These are phyloP conservation scores for Emmonsiellopsis sp. DNA, from an alignment of 2,329 filamentous ascomycete species.

Conservation along the genomic window DNA sequence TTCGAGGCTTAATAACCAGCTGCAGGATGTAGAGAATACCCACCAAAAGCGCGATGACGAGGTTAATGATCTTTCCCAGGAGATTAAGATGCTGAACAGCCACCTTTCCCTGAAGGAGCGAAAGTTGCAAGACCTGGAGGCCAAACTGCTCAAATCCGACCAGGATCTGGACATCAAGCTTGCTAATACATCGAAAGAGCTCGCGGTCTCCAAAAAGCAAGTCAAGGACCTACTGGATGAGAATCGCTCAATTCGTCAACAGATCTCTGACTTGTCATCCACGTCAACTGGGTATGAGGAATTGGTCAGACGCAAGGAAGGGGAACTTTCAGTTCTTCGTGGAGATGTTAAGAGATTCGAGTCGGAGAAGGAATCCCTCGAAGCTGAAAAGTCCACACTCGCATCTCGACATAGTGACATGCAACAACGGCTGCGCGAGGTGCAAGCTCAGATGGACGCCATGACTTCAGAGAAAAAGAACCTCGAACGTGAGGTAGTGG, in stretches of 20 bases:
- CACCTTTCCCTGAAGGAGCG: constrained; percentile 81
- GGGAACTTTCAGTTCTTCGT: constrained; percentile 76
- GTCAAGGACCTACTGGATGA: constrained; percentile 70
- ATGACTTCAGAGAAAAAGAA: constrained; percentile 77
- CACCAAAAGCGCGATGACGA: constrained; percentile 66
- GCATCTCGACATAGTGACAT: constrained; percentile 70
- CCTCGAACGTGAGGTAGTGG: constrained; percentile 77
- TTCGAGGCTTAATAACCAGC: constrained; percentile 57
- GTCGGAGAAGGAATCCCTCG: constrained; percentile 66
- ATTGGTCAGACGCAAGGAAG: constrained; percentile 85
- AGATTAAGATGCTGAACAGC: constrained; percentile 85
- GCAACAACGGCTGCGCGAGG: constrained; percentile 64
- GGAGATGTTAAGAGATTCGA: constrained; percentile 77
- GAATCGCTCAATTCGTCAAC: constrained; percentile 71
- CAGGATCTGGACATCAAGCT: constrained; percentile 85
- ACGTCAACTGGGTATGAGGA: constrained; percentile 95
- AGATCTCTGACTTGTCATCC: constrained; percentile 75
- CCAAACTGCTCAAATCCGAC: constrained; percentile 71
- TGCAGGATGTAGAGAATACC: constrained; percentile 60
- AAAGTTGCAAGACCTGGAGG: constrained; percentile 79
- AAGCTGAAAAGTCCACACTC: constrained; percentile 66
- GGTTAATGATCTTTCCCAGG: constrained; percentile 67
- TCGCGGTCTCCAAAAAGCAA: constrained; percentile 62
- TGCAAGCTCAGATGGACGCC: constrained; percentile 79
- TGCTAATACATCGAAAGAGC: constrained; percentile 65